A percentile compares a stretch with the other conserved stretches of the same genome.
Evolutionary conservation across 2,329 filamentous ascomycete species (phyloP).

Genomic region (Pseudodiploospora longispora): DNA sequence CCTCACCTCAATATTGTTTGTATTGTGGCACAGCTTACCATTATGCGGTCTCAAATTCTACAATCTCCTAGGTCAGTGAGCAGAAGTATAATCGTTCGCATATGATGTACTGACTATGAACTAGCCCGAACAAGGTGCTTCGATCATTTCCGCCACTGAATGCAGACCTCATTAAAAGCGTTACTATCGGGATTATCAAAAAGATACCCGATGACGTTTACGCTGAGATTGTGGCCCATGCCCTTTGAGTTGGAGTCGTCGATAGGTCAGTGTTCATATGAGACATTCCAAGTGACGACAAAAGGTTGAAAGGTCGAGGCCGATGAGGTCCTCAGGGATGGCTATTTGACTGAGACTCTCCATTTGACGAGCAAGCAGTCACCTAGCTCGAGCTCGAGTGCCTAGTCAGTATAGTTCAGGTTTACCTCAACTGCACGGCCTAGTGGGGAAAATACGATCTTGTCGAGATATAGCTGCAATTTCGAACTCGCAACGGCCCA

Average conservation of each 20-base stretch:
- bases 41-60: conserved; percentile 78
- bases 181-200: conserved; percentile 77
- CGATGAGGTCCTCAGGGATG: background rate
- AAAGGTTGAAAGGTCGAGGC: background rate
- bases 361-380: too few relatives aligned
- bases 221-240: conserved; percentile 80
- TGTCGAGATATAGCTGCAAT: too few relatives aligned
- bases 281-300: too few relatives aligned
- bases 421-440: too few relatives aligned
- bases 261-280: too few relatives aligned
- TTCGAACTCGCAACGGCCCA: too few relatives aligned
- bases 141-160: conserved; percentile 78
- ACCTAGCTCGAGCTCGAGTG: too few relatives aligned
- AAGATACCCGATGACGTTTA: conserved; percentile 91
- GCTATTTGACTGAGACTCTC: too few relatives aligned
- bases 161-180: conserved; percentile 72
- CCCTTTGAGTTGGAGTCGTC: conserved; percentile 42
- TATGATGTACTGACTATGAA: conserved; percentile 14
- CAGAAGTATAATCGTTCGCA: too few relatives aligned
- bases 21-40: conserved; percentile 88
- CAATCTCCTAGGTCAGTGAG: conserved; percentile 63
- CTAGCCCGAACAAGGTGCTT: conserved; percentile 85
- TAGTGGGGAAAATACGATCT: too few relatives aligned
- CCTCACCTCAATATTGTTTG: conserved; percentile 92
- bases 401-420: too few relatives aligned